These are phyloP conservation scores for Uronychia setigera DNA, from an alignment of 73 alveolate species.

Conservation along the genomic window DNA sequence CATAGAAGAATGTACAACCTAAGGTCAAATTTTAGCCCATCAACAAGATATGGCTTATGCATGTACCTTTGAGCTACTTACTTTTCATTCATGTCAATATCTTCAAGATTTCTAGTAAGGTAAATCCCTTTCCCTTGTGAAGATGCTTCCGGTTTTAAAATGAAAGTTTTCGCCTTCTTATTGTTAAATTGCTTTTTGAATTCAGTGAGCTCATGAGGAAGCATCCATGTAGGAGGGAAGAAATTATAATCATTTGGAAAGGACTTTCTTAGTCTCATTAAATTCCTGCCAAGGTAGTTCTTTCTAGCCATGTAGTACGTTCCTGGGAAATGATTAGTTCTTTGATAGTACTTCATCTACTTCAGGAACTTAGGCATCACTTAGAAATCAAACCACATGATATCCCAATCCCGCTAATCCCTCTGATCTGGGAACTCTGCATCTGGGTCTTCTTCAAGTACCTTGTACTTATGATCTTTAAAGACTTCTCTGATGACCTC, in stretches of 20 bases:
- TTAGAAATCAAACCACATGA: conserved; percentile 1
- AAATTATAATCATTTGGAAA: conserved; percentile 46
- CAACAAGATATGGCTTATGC: conserved; percentile 73
- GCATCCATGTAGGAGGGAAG: conserved; percentile 49
- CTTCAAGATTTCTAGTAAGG: conserved; percentile 36
- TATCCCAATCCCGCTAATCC: conserved; percentile 12
- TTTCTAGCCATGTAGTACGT: conserved; percentile 44
- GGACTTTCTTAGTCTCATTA: conserved; percentile 21
- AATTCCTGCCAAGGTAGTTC: conserved; percentile 44
- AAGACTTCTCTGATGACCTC: conserved; percentile 22
- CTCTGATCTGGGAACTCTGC: neutral
- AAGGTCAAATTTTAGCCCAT: conserved; percentile 82
- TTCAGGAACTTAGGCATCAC: neutral
- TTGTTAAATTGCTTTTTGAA: conserved; percentile 19
- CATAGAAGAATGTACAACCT: conserved; percentile 77
- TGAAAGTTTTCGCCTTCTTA: conserved; percentile 19
- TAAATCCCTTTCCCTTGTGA: conserved; percentile 64
- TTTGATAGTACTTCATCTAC: conserved; percentile 50
- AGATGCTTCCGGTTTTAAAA: conserved; percentile 51
- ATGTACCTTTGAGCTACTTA: conserved; percentile 70
- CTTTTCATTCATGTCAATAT: conserved; percentile 24
- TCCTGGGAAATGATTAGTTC: conserved; percentile 55
- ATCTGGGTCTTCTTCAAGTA: neutral
- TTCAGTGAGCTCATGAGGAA: conserved; percentile 10
- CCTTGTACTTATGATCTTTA: neutral